phyloP scores from a whole-genome alignment of 208 protist genomes.

The Acanthamoeba healyi region DNA sequence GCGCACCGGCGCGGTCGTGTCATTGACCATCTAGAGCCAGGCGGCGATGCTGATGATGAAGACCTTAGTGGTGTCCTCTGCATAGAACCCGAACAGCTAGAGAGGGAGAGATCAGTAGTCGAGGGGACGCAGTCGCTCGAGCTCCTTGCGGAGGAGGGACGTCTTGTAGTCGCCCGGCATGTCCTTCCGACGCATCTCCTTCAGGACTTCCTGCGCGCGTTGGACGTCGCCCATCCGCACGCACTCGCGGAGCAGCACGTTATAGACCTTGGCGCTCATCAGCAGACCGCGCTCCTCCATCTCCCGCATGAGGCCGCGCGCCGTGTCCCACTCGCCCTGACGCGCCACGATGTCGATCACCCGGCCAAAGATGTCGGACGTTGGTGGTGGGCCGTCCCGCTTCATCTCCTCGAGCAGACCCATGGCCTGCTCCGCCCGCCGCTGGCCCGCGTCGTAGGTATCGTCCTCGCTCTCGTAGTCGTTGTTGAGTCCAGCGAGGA shows the following conservation, averaged over 20 bases:
- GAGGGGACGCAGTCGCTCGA: neutral
- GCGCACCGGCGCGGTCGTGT: conserved; percentile 5
- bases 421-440: neutral
- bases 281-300: neutral
- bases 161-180: conserved; percentile 27
- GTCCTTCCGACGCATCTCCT: neutral
- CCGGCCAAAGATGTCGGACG: neutral
- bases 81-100: too few relatives aligned
- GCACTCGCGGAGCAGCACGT: neutral
- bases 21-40: neutral
- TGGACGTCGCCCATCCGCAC: neutral
- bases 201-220: neutral
- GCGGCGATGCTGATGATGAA: too few relatives aligned
- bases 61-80: too few relatives aligned
- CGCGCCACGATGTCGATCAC: conserved; percentile 6
- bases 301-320: neutral
- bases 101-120: too few relatives aligned
- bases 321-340: neutral
- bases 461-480: neutral
- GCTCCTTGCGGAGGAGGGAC: conserved; percentile 21
- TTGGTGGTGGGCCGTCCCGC: neutral
- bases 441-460: neutral
- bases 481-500: neutral
- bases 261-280: conserved; percentile 40
- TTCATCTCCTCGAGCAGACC: neutral